These are phyloP conservation scores for Puccinia novopanici DNA, from an alignment of 1,284 basidiomycete genomes.

Conservation along the genomic window DNA sequence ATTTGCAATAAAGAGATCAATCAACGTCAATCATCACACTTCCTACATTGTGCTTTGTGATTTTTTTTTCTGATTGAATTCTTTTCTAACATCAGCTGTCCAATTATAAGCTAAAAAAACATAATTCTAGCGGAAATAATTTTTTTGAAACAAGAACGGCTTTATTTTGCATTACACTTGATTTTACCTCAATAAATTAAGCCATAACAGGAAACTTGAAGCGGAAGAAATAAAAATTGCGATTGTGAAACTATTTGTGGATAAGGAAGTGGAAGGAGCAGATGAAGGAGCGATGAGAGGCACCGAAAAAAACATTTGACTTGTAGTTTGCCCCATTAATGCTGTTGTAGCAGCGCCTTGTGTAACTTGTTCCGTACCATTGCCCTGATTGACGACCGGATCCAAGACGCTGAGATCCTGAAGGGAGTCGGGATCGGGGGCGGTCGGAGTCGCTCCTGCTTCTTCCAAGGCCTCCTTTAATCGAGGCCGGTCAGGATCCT, in stretches of 20 bases:
- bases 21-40: too few species aligned
- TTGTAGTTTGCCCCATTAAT: conserved; percentile 6
- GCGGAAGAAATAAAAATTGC: neutral
- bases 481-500: neutral
- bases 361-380: neutral
- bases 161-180: too few species aligned
- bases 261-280: neutral
- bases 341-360: neutral
- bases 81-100: too few species aligned
- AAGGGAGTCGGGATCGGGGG: neutral
- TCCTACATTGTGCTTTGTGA: too few species aligned
- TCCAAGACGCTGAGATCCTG: neutral
- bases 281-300: conserved; percentile 7
- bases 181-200: neutral
- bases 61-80: too few species aligned
- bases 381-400: conserved; percentile 1
- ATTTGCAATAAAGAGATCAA: too few species aligned
- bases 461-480: neutral
- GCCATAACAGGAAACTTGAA: neutral
- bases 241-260: neutral
- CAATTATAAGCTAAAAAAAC: too few species aligned
- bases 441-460: neutral
- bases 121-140: too few species aligned
- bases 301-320: conserved; percentile 16
- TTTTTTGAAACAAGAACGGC: too few species aligned